These are phyloP conservation scores for Polytrichum formosum DNA, from an alignment of 225 moss, liverwort and hornwort species.

Conservation along the genomic window DNA sequence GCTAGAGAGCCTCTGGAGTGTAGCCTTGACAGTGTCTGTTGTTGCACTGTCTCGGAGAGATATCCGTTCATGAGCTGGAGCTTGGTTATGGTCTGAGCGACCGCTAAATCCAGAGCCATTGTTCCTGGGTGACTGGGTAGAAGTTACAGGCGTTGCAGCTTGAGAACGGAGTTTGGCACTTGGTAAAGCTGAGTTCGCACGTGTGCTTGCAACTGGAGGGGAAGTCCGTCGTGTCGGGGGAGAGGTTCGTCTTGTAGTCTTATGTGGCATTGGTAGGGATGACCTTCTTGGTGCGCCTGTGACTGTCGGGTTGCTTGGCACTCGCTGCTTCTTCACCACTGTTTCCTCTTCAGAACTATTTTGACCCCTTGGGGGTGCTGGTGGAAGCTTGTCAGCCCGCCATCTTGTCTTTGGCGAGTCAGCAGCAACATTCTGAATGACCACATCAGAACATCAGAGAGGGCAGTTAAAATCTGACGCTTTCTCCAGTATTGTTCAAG, in stretches of 20 bases:
- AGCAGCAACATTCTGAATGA: conserved; percentile 39
- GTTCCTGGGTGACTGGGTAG: conserved; percentile 22
- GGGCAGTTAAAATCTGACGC: too few relatives aligned
- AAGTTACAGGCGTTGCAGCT: conserved; percentile 14
- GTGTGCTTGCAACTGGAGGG: conserved; percentile 38
- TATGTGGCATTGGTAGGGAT: conserved; percentile 50
- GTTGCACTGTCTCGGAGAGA: conserved; percentile 25
- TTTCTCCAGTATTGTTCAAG: too few relatives aligned
- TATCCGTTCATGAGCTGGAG: conserved; percentile 33
- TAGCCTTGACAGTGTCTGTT: conserved; percentile 61
- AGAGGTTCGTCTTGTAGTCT: conserved; percentile 30
- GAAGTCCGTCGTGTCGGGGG: conserved; percentile 52
- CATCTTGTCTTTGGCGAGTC: conserved; percentile 46
- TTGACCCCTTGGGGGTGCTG: conserved; percentile 32
- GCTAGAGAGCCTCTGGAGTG: conserved; percentile 68
- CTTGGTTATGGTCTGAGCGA: conserved; percentile 24
- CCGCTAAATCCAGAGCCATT: conserved; percentile 29
- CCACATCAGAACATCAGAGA: background rate
- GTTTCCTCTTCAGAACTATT: conserved; percentile 45
- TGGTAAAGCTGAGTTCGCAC: conserved; percentile 17
- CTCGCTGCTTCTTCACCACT: conserved; percentile 30
- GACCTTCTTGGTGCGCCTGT: conserved; percentile 42
- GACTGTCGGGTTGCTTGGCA: conserved; percentile 27
- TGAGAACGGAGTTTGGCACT: conserved; percentile 26
- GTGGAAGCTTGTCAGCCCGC: conserved; percentile 46